phyloP scores from a whole-genome alignment of 2,329 filamentous ascomycete genomes.

The Rachicladosporium sp. region DNA sequence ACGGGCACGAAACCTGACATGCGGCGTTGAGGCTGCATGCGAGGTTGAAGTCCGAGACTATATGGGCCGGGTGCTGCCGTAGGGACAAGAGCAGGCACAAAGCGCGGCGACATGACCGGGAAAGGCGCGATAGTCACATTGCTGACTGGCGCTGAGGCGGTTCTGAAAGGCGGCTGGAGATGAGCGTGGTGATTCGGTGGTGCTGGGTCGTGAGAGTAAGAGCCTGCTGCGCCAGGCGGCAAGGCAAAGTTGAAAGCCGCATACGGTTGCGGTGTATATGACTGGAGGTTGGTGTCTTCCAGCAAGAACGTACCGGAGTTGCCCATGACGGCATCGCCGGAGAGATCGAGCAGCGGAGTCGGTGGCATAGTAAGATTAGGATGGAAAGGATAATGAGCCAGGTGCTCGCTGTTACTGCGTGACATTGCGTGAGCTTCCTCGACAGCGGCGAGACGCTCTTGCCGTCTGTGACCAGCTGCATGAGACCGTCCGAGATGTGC shows the following conservation, averaged over 20 bases:
- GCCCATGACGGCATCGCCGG: slow-evolving; percentile 32
- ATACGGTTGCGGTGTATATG: slow-evolving; percentile 9
- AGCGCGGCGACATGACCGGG: slow-evolving; percentile 17
- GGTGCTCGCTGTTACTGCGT: slow-evolving; percentile 4
- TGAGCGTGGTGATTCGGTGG: slow-evolving; percentile 9
- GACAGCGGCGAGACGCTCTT: slow-evolving; percentile 3
- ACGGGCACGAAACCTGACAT: no score
- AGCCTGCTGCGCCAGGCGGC: slow-evolving; percentile 1
- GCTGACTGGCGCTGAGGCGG: slow-evolving; percentile 17
- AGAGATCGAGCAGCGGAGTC: slow-evolving; percentile 9
- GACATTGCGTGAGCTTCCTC: slow-evolving; percentile 9
- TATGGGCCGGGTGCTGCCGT: slow-evolving; percentile 10
- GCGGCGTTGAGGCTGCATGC: slow-evolving; percentile 8
- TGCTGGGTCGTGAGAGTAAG: slow-evolving; percentile 8
- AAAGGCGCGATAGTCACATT: slow-evolving; percentile 22
- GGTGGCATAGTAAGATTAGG: slow-evolving; percentile 1
- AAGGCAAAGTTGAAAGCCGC: slow-evolving; percentile 2
- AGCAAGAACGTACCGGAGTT: slow-evolving; percentile 36
- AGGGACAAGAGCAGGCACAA: slow-evolving; percentile 5
- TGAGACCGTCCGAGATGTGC: slow-evolving; percentile 24
- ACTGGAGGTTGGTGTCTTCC: slow-evolving; percentile 34
- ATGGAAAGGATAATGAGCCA: slow-evolving; percentile 1
- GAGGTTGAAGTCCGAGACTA: slow-evolving; percentile 15
- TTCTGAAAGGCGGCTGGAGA: slow-evolving; percentile 2
- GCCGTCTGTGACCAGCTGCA: slow-evolving; percentile 10